Conservation (phyloP, 2,329 filamentous ascomycete genomes). For the Alternaria metachromatica region DNA sequence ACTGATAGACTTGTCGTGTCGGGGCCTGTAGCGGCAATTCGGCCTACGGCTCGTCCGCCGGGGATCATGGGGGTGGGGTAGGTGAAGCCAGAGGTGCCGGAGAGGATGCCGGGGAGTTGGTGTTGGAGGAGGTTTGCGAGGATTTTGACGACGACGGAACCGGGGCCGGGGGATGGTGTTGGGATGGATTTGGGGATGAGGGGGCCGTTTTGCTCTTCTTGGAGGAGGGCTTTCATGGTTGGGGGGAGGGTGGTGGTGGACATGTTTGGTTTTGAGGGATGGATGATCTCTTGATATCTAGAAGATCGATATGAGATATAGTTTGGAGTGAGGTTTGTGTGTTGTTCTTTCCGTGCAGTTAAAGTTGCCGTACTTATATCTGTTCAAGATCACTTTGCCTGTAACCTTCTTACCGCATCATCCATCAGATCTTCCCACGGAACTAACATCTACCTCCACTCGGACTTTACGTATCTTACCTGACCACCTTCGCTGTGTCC, state of each 20-base stretch:
- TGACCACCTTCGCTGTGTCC: not conserved
- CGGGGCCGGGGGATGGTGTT: constrained; percentile 40
- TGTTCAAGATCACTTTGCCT: too few relatives aligned
- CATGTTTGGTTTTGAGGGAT: too few relatives aligned
- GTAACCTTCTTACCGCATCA: too few relatives aligned
- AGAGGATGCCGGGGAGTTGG: constrained; percentile 3
- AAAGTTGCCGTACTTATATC: too few relatives aligned
- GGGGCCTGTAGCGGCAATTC: constrained; percentile 39
- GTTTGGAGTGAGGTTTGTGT: too few relatives aligned
- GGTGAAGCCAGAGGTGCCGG: constrained; percentile 10
- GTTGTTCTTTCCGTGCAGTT: too few relatives aligned
- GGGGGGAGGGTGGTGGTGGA: constrained; percentile 4
- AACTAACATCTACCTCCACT: too few relatives aligned
- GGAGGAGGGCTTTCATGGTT: constrained; percentile 39
- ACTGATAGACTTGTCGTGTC: constrained; percentile 24
- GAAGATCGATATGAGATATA: too few relatives aligned
- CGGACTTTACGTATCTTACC: not conserved
- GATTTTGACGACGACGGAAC: constrained; percentile 50
- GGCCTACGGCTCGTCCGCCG: constrained; percentile 19
- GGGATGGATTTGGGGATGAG: constrained; percentile 36
- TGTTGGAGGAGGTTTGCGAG: constrained; percentile 31
- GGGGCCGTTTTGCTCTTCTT: constrained; percentile 27
- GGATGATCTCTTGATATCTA: too few relatives aligned
- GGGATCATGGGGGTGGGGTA: constrained; percentile 6
- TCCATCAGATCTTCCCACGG: too few relatives aligned